Conservation (phyloP, 768 basidiomycete genomes). For the Ramaria sp. region DNA sequence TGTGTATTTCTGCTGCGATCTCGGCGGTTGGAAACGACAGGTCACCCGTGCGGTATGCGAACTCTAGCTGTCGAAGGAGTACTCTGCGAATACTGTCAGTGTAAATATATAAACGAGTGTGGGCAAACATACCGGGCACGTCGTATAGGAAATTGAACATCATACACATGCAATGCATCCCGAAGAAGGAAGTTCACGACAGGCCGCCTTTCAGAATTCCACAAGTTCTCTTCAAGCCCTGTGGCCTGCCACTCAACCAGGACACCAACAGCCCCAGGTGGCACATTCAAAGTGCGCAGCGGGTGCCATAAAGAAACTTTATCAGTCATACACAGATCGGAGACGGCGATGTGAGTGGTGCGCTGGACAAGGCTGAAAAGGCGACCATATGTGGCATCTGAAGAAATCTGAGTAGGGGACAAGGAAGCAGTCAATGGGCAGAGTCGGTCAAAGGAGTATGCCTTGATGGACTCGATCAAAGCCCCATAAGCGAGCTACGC, state of each 20-base stretch:
- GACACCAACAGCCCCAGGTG: slow-evolving; percentile 32
- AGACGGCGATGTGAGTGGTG: slow-evolving; percentile 54
- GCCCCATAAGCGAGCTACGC: slow-evolving; percentile 50
- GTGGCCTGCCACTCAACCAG: slow-evolving; percentile 55
- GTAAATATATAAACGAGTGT: neutral
- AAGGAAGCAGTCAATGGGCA: slow-evolving; percentile 19
- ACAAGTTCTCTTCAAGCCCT: slow-evolving; percentile 40
- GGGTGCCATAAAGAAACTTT: slow-evolving; percentile 35
- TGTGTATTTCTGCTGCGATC: slow-evolving; percentile 18
- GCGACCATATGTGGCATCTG: slow-evolving; percentile 34
- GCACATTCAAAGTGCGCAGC: slow-evolving; percentile 8
- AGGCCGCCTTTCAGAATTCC: slow-evolving; percentile 44
- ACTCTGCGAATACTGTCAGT: slow-evolving; percentile 23
- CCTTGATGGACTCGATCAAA: slow-evolving; percentile 37
- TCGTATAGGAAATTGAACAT: slow-evolving; percentile 40
- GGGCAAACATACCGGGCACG: slow-evolving; percentile 26
- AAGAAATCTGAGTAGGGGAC: slow-evolving; percentile 24
- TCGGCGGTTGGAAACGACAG: slow-evolving; percentile 18
- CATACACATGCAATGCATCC: slow-evolving; percentile 43
- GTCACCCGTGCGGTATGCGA: slow-evolving; percentile 25
- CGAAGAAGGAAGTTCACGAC: slow-evolving; percentile 33
- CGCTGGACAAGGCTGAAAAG: slow-evolving; percentile 52
- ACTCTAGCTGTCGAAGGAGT: slow-evolving; percentile 43
- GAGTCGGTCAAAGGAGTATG: slow-evolving; percentile 41
- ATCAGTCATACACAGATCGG: slow-evolving; percentile 48